A percentile compares a stretch with the other conserved stretches of the same genome.
phyloP scores from a whole-genome alignment of 768 basidiomycete species.

The Clitopilus passeckerianus region DNA sequence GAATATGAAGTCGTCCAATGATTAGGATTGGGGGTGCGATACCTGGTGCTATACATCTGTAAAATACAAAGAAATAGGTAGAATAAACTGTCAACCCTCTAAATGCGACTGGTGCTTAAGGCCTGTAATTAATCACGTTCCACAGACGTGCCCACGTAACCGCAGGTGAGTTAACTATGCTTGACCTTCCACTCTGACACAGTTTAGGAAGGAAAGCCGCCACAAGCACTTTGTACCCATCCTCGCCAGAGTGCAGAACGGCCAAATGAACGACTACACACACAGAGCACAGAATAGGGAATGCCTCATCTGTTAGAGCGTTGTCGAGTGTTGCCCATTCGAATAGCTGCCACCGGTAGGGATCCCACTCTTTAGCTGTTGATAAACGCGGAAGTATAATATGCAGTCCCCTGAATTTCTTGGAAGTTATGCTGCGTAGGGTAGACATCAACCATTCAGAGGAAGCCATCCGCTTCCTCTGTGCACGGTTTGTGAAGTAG shows the following conservation, averaged over 20 bases:
- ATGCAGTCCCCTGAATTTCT: background rate
- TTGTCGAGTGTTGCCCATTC: background rate
- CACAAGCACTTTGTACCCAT: background rate
- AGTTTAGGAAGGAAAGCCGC: background rate
- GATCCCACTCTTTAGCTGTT: background rate
- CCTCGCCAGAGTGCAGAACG: background rate
- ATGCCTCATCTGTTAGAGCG: background rate
- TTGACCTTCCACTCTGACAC: background rate
- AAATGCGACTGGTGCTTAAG: too few relatives aligned
- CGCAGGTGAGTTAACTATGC: background rate
- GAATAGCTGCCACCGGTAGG: background rate
- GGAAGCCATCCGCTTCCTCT: background rate
- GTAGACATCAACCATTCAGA: background rate
- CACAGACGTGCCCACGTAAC: background rate
- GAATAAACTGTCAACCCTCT: too few relatives aligned
- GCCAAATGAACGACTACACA: background rate
- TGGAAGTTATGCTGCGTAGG: background rate
- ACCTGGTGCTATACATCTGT: too few relatives aligned
- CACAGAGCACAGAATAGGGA: background rate
- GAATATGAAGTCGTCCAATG: too few relatives aligned
- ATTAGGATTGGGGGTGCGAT: too few relatives aligned
- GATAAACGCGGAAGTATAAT: background rate
- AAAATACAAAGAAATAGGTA: too few relatives aligned
- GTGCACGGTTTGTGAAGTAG: background rate
- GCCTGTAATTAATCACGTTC: too few relatives aligned